phyloP scores from a whole-genome alignment of 2,329 filamentous ascomycete species.

The Elsinoe arachidis region DNA sequence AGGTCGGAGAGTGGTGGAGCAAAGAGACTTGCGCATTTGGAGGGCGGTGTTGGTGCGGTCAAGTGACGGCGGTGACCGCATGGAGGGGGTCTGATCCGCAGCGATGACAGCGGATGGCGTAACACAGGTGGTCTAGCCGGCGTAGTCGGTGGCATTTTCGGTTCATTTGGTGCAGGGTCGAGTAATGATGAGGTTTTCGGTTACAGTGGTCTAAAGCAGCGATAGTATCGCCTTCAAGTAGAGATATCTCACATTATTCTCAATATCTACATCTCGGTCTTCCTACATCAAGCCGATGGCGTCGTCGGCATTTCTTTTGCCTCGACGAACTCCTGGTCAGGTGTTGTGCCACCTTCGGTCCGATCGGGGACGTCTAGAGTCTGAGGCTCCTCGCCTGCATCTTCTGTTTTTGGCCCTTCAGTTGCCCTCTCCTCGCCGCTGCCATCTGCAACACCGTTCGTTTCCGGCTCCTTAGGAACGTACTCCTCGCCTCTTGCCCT shows the following conservation, averaged over 20 bases:
- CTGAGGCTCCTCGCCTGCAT: conserved; percentile 18
- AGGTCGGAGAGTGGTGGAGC: no score
- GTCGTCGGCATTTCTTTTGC: conserved; percentile 22
- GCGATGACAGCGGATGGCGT: not conserved
- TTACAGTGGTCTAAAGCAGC: not conserved
- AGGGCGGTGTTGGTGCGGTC: no score
- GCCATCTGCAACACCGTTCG: conserved; percentile 24
- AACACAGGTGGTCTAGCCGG: not conserved
- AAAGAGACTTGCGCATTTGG: no score
- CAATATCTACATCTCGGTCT: not conserved
- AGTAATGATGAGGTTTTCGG: no score
- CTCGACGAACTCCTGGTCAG: conserved; percentile 25
- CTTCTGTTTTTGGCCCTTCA: not conserved
- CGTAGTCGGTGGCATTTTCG: no score
- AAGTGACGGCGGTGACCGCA: no score
- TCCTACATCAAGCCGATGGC: conserved; percentile 13
- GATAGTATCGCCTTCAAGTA: not conserved
- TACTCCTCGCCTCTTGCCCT: conserved; percentile 33
- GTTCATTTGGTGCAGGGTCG: no score
- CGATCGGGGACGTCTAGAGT: conserved; percentile 1
- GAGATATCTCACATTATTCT: conserved; percentile 1
- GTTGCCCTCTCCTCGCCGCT: conserved; percentile 18
- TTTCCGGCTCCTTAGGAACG: not conserved
- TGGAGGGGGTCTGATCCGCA: no score
- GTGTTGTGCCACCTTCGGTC: conserved; percentile 17